Conservation (phyloP, 257 asterid species). For the Solanum tarijense region DNA sequence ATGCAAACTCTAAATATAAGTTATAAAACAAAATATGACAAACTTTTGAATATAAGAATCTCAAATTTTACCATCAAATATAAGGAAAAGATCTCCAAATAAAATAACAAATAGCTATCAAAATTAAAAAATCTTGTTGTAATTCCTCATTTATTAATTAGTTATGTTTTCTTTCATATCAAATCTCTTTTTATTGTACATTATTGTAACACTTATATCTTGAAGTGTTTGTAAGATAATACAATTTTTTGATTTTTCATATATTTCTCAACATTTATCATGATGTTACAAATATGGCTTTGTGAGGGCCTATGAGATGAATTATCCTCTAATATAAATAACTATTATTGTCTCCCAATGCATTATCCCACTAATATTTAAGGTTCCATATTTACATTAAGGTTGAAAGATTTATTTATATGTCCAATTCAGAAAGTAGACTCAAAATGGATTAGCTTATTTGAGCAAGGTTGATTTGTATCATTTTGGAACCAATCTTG, state of each 20-base stretch:
- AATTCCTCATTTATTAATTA: neutral
- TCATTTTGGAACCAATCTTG: no score
- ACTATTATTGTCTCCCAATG: neutral
- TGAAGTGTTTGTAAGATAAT: neutral
- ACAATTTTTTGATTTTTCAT: neutral
- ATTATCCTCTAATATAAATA: neutral
- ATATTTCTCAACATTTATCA: neutral
- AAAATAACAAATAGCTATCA: no score
- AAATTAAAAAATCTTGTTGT: no score
- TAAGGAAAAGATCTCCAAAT: no score
- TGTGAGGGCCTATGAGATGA: neutral
- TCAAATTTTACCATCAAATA: no score
- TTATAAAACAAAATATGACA: no score
- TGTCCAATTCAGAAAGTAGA: neutral
- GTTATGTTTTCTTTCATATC: no score
- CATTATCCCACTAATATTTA: neutral
- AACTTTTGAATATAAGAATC: no score
- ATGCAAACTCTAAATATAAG: no score
- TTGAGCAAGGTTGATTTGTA: no score
- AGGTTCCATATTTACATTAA: neutral
- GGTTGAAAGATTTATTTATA: neutral
- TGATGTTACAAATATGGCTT: neutral
- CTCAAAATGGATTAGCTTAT: no score
- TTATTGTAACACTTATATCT: neutral
- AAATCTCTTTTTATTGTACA: no score